These are phyloP conservation scores for Nicotiana knightiana DNA, from an alignment of 257 asterid species.

Conservation along the genomic window DNA sequence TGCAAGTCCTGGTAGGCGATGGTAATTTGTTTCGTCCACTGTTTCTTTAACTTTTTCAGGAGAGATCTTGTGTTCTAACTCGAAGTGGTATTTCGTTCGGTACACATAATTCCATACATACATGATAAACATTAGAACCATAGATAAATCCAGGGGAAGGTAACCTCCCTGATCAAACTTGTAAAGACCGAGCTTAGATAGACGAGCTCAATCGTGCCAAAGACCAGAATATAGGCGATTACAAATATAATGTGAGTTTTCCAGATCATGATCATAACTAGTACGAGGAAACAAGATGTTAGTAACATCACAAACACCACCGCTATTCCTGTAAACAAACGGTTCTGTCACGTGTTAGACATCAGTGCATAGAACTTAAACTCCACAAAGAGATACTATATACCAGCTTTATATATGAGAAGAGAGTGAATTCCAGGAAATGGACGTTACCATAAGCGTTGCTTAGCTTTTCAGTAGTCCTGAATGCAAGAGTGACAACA, in stretches of 20 bases:
- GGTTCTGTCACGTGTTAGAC: background rate
- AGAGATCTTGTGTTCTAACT: slow-evolving; percentile 43
- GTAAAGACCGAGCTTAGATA: slow-evolving; percentile 47
- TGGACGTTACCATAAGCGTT: slow-evolving; percentile 48
- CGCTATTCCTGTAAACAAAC: slow-evolving; percentile 38
- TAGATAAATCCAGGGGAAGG: slow-evolving; percentile 42
- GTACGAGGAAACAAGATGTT: slow-evolving; percentile 37
- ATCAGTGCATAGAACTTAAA: background rate
- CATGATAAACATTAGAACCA: slow-evolving; percentile 40
- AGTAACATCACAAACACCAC: slow-evolving; percentile 57
- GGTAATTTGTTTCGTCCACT: slow-evolving; percentile 4
- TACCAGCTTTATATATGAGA: background rate
- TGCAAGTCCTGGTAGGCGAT: slow-evolving; percentile 45
- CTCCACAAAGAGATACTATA: no score
- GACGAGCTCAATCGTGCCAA: slow-evolving; percentile 34
- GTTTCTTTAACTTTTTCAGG: slow-evolving; percentile 27
- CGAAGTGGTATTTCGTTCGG: slow-evolving; percentile 39
- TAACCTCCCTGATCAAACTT: slow-evolving; percentile 52
- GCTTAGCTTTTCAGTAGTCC: slow-evolving; percentile 34
- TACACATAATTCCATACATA: slow-evolving; percentile 42
- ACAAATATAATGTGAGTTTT: slow-evolving; percentile 40
- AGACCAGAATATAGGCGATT: slow-evolving; percentile 17
- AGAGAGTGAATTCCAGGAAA: background rate
- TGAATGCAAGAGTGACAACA: slow-evolving; percentile 37
- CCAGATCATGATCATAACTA: slow-evolving; percentile 62